These are phyloP conservation scores for Rhynchospora pubera DNA, from an alignment of 176 grass and related monocot genomes.

Conservation along the genomic window DNA sequence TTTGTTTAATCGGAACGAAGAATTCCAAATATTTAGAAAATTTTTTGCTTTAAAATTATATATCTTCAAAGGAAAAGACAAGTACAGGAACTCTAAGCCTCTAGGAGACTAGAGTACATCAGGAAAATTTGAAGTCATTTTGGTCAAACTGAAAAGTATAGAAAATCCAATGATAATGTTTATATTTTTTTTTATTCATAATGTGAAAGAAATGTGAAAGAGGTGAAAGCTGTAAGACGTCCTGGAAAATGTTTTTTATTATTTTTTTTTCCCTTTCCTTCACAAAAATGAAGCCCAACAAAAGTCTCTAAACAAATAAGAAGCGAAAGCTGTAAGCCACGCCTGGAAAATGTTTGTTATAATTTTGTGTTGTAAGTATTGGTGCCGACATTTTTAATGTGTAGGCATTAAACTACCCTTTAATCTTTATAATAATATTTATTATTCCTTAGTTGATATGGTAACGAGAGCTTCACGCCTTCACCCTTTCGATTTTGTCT, in stretches of 20 bases:
- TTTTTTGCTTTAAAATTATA: background rate
- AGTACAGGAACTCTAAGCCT: background rate
- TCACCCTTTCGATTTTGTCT: no score
- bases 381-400: background rate
- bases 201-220: no score
- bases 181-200: background rate
- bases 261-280: background rate
- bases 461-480: no score
- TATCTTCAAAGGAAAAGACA: background rate
- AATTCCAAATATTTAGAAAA: background rate
- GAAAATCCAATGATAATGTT: background rate
- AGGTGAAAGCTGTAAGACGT: no score
- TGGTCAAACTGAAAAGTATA: background rate
- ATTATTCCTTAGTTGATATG: no score
- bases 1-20: background rate
- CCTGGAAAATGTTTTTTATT: no score
- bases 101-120: no score
- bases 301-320: background rate
- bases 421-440: background rate
- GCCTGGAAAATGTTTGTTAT: background rate
- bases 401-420: background rate
- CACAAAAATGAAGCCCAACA: background rate
- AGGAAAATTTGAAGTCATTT: background rate
- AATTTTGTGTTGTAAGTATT: background rate
- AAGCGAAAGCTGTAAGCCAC: background rate